A percentile compares a stretch with the other conserved stretches of the same genome.
phyloP scores from a whole-genome alignment of 2,329 filamentous ascomycete species.

The Pezicula neosporulosa region DNA sequence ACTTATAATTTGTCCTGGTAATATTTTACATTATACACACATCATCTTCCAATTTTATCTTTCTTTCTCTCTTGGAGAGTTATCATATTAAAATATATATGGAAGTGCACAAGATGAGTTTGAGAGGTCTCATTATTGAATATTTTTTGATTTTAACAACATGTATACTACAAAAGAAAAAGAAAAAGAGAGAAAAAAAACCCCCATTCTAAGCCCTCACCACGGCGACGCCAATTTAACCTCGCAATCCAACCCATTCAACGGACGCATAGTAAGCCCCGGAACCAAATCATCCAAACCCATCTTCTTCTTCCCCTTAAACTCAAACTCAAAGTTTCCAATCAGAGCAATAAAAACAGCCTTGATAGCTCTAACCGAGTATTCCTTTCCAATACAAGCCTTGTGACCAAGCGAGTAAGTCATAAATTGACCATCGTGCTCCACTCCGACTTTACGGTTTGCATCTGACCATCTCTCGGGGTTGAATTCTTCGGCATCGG shows the following conservation, averaged over 20 bases:
- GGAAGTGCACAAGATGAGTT: background rate
- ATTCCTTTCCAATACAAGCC: constrained; percentile 58
- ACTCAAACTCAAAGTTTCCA: constrained; percentile 49
- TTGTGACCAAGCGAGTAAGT: constrained; percentile 62
- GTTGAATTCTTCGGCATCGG: constrained; percentile 55
- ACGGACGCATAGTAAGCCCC: constrained; percentile 53
- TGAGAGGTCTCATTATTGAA: background rate
- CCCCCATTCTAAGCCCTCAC: constrained; percentile 22
- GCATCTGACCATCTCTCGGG: constrained; percentile 51
- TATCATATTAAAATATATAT: no score
- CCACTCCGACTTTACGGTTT: constrained; percentile 36
- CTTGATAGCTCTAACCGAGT: constrained; percentile 60
- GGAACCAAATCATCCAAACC: constrained; percentile 45
- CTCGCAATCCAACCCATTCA: constrained; percentile 51
- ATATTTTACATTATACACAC: no score
- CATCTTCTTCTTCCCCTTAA: constrained; percentile 43
- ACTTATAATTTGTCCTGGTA: no score
- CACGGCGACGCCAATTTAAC: constrained; percentile 45
- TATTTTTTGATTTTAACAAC: no score
- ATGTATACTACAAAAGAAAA: background rate
- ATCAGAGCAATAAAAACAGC: constrained; percentile 55
- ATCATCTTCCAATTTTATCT: no score
- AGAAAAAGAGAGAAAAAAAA: no score
- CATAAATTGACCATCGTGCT: constrained; percentile 53
- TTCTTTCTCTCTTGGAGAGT: no score